Evolutionary conservation across 371 early-diverging fungal genomes (phyloP).

Genomic region (Blakeslea trispora): DNA sequence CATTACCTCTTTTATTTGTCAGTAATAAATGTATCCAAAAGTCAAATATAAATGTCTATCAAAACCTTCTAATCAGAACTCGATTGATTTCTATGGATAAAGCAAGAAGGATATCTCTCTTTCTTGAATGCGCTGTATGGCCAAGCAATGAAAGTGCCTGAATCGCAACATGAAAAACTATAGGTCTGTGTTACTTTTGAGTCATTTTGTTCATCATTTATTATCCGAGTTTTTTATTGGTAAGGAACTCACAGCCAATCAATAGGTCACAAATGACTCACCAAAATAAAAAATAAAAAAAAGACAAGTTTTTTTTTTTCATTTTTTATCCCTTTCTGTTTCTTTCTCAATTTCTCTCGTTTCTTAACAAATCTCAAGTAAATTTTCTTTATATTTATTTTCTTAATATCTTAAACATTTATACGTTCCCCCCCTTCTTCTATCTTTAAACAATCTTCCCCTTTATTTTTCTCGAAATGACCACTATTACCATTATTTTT

Average conservation of each 20-base stretch:
- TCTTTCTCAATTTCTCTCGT: not conserved
- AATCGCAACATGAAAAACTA: not conserved
- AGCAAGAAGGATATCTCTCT: not conserved
- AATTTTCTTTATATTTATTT: too few species aligned
- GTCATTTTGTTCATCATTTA: not conserved
- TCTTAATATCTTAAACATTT: too few species aligned
- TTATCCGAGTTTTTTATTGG: not conserved
- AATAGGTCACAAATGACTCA: not conserved
- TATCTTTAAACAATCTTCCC: constrained; percentile 11
- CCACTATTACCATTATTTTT: too few species aligned
- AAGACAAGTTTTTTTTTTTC: too few species aligned
- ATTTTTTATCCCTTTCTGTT: not conserved
- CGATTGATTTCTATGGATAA: too few species aligned
- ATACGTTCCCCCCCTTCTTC: not conserved
- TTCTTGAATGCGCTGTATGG: too few species aligned
- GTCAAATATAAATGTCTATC: too few species aligned
- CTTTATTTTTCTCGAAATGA: not conserved
- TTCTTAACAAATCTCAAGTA: too few species aligned
- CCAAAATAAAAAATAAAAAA: too few species aligned
- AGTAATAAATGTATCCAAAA: too few species aligned
- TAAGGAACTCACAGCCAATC: not conserved
- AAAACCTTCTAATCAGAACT: too few species aligned
- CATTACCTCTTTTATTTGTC: too few species aligned
- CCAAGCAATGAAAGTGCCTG: not conserved
- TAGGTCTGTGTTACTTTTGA: constrained; percentile 3